Conservation (phyloP, 805 yeast species). For the Starmera caribaea region DNA sequence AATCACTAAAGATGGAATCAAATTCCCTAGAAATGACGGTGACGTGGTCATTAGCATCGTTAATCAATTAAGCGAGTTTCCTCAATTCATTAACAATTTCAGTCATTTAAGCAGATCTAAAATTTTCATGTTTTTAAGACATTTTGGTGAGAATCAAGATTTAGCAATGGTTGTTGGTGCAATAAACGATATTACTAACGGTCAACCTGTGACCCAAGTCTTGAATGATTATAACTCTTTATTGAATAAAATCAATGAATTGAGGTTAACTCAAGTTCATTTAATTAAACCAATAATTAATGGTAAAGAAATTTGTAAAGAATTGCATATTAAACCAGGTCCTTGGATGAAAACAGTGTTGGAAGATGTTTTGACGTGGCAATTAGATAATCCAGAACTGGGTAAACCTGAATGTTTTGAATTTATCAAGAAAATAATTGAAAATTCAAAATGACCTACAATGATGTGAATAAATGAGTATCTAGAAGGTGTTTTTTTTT, state of each 20-base stretch:
- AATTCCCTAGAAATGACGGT: slow-evolving; percentile 48
- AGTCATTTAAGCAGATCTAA: slow-evolving; percentile 33
- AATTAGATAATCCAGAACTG: slow-evolving; percentile 59
- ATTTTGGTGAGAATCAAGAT: slow-evolving; percentile 43
- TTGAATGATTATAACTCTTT: slow-evolving; percentile 9
- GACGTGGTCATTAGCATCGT: slow-evolving; percentile 20
- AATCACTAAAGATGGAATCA: slow-evolving; percentile 61
- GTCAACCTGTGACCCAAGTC: neutral
- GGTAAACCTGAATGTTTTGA: slow-evolving; percentile 45
- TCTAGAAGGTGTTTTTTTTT: neutral
- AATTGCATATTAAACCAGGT: slow-evolving; percentile 60
- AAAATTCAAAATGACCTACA: neutral
- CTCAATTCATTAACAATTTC: too few relatives aligned
- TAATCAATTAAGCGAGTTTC: slow-evolving; percentile 16
- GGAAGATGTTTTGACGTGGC: slow-evolving; percentile 58
- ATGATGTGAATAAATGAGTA: neutral
- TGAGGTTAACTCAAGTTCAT: slow-evolving; percentile 24
- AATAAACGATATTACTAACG: slow-evolving; percentile 6
- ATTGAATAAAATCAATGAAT: slow-evolving; percentile 7
- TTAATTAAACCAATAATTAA: slow-evolving; percentile 57
- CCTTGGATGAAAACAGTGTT: slow-evolving; percentile 69
- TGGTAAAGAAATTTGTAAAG: slow-evolving; percentile 56
- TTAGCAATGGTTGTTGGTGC: slow-evolving; percentile 25
- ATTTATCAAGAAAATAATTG: slow-evolving; percentile 20
- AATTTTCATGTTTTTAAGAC: slow-evolving; percentile 49